A percentile compares a stretch with the other conserved stretches of the same genome.
These are phyloP conservation scores for Somion occarium DNA, from an alignment of 1,284 basidiomycete species.

Conservation along the genomic window DNA sequence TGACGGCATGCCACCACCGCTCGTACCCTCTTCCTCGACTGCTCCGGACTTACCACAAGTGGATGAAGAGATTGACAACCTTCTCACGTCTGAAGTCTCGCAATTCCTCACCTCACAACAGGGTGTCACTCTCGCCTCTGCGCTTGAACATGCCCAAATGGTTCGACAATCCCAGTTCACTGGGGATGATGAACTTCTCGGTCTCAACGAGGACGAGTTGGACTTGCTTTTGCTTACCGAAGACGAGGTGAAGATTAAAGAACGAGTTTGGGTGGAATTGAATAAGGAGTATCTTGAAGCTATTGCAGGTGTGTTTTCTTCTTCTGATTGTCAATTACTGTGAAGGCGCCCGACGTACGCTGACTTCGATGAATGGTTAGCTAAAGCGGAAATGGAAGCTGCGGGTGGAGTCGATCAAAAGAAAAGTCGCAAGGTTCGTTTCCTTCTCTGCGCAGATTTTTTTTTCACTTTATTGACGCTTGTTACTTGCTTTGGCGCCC, in stretches of 20 bases:
- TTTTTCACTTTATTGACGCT: slow-evolving; percentile 16
- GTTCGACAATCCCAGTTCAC: slow-evolving; percentile 47
- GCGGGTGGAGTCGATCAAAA: slow-evolving; percentile 38
- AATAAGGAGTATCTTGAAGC: slow-evolving; percentile 93
- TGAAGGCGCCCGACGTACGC: neutral
- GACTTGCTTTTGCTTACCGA: slow-evolving; percentile 81
- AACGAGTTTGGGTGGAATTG: slow-evolving; percentile 95
- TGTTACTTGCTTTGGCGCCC: slow-evolving; percentile 10
- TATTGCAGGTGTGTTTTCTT: slow-evolving; percentile 62
- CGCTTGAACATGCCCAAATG: slow-evolving; percentile 60
- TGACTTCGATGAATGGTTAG: slow-evolving; percentile 34
- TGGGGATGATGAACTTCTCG: slow-evolving; percentile 60
- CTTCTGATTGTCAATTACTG: neutral
- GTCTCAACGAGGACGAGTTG: slow-evolving; percentile 91
- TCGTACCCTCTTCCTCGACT: neutral
- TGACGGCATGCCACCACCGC: neutral
- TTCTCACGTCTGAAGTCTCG: slow-evolving; percentile 61
- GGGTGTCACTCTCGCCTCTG: slow-evolving; percentile 48
- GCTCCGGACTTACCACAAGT: no score
- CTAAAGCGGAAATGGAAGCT: slow-evolving; percentile 56
- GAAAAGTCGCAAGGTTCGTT: slow-evolving; percentile 74
- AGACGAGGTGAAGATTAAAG: slow-evolving; percentile 87
- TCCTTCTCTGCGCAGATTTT: slow-evolving; percentile 28
- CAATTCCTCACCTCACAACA: slow-evolving; percentile 56
- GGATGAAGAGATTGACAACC: slow-evolving; percentile 47